Conservation (phyloP, 805 yeast species). For the Geotrichum ghanense region DNA sequence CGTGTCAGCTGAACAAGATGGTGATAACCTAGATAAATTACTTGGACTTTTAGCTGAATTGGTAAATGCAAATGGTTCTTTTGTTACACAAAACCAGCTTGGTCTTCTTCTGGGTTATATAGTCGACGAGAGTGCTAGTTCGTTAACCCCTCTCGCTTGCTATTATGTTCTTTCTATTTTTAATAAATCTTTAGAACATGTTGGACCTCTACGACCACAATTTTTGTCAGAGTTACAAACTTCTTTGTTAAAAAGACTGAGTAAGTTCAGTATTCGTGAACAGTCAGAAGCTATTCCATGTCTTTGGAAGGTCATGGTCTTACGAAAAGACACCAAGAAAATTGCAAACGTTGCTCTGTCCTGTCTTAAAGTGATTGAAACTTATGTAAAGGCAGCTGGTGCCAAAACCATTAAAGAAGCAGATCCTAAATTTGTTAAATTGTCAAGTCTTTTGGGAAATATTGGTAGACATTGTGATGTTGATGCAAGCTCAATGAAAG, state of each 20-base stretch:
- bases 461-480: conserved; percentile 60
- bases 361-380: conserved; percentile 40
- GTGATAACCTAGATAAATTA: conserved; percentile 12
- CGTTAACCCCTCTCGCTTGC: conserved; percentile 21
- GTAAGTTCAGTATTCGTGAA: conserved; percentile 27
- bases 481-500: conserved; percentile 19
- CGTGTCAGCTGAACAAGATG: conserved; percentile 26
- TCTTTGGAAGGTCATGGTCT: conserved; percentile 42
- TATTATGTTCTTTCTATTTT: conserved; percentile 45
- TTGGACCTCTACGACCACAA: conserved; percentile 35
- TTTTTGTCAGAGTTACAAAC: conserved; percentile 39
- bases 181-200: conserved; percentile 35
- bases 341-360: conserved; percentile 55
- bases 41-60: conserved; percentile 46
- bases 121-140: conserved; percentile 32
- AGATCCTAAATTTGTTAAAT: conserved; percentile 40
- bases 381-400: conserved; percentile 23
- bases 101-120: conserved; percentile 54
- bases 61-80: conserved; percentile 38
- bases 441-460: conserved; percentile 54
- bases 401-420: conserved; percentile 8
- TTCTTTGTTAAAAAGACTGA: conserved; percentile 7
- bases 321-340: conserved; percentile 35
- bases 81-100: conserved; percentile 58
- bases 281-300: conserved; percentile 67